Percentiles rank a stretch among this genome's conserved stretches.
Conservation (phyloP, 2,329 filamentous ascomycete species). For the Aspergillus hiratsukae region DNA sequence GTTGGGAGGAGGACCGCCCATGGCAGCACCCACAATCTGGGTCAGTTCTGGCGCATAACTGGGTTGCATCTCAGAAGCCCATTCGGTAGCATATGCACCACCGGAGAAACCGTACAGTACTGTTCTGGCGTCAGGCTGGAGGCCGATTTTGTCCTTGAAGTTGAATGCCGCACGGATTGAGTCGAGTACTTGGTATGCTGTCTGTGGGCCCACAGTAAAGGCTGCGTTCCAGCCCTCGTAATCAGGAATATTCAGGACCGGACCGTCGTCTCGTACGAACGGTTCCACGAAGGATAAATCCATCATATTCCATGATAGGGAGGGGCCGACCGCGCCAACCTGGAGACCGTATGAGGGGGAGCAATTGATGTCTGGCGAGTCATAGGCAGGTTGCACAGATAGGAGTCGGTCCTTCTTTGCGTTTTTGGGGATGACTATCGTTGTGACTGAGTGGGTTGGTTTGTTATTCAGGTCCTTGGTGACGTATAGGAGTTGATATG, state of each 20-base stretch:
- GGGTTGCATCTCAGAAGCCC: conserved; percentile 6
- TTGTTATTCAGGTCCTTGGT: conserved; percentile 2
- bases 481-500: conserved; percentile 1
- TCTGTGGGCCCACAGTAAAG: conserved; percentile 9
- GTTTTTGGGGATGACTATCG: conserved; percentile 2
- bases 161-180: conserved; percentile 6
- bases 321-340: background rate
- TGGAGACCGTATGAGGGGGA: conserved; percentile 11
- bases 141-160: background rate
- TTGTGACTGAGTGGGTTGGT: conserved; percentile 2
- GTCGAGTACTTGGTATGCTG: conserved; percentile 6
- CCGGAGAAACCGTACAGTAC: conserved; percentile 10
- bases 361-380: conserved; percentile 11
- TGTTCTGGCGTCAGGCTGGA: background rate
- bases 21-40: conserved; percentile 2
- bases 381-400: conserved; percentile 35
- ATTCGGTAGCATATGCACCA: conserved; percentile 8
- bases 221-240: conserved; percentile 10
- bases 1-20: conserved; percentile 4
- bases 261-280: background rate
- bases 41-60: background rate
- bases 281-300: conserved; percentile 26
- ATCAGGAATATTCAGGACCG: conserved; percentile 8
- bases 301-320: background rate
- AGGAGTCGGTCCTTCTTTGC: conserved; percentile 12